phyloP scores from a whole-genome alignment of 345 rosid genomes.

The Geranium brycei region DNA sequence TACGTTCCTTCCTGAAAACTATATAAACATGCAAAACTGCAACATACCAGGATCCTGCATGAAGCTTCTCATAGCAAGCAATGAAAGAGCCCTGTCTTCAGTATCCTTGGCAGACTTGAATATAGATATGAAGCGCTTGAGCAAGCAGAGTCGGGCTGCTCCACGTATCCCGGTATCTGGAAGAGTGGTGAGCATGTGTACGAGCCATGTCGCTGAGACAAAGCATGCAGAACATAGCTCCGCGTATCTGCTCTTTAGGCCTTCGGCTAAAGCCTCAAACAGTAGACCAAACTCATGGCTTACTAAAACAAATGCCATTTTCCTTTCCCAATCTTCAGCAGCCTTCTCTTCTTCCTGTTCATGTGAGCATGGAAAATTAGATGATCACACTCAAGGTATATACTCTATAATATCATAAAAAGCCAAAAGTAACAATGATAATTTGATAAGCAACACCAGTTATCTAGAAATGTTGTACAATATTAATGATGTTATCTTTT shows the following conservation, averaged over 20 bases:
- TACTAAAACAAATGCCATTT: conserved; percentile 38
- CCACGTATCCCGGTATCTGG: conserved; percentile 55
- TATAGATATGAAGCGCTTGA: conserved; percentile 32
- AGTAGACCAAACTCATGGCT: conserved; percentile 58
- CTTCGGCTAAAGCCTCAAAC: conserved; percentile 61
- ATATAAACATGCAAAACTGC: not conserved
- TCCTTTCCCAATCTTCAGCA: conserved; percentile 55
- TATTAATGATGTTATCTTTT: too few relatives aligned
- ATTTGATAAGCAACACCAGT: not conserved
- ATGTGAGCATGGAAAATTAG: conserved; percentile 1
- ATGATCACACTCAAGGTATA: not conserved
- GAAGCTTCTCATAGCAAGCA: conserved; percentile 58
- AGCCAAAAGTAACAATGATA: not conserved
- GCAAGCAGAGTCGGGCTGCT: conserved; percentile 57
- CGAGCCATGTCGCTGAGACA: conserved; percentile 48
- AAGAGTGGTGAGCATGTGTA: conserved; percentile 36
- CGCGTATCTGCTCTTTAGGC: conserved; percentile 33
- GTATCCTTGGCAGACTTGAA: conserved; percentile 38
- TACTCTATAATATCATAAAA: not conserved
- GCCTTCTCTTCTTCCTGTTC: conserved; percentile 47
- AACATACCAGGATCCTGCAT: conserved; percentile 38
- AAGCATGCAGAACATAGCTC: conserved; percentile 38
- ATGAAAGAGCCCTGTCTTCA: conserved; percentile 42
- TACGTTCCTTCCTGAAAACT: too few relatives aligned
- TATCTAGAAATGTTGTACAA: not conserved